Conservation (phyloP, 1,284 basidiomycete genomes). For the Trametes versicolor region DNA sequence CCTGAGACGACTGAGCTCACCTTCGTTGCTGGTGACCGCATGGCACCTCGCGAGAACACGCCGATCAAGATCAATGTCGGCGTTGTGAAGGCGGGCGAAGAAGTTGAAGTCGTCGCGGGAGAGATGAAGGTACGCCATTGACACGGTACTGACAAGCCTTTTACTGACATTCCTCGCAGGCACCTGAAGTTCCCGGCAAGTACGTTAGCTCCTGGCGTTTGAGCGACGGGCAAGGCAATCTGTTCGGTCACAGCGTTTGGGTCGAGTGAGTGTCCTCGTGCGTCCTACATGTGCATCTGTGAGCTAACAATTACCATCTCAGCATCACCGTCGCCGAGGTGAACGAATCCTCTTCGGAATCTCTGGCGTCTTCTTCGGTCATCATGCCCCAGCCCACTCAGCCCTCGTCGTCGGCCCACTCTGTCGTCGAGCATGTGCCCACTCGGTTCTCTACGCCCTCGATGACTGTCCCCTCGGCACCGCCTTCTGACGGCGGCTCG, state of each 20-base stretch:
- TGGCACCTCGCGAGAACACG: constrained; percentile 46
- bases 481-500: constrained; percentile 55
- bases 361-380: constrained; percentile 72
- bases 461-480: constrained; percentile 48
- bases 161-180: constrained; percentile 48
- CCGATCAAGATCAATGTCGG: constrained; percentile 58
- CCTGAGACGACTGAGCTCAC: constrained; percentile 70
- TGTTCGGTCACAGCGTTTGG: constrained; percentile 82
- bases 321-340: constrained; percentile 73
- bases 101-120: constrained; percentile 73
- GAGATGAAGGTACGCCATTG: constrained; percentile 67
- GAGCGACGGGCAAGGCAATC: constrained; percentile 61
- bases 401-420: constrained; percentile 24
- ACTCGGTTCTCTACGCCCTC: constrained; percentile 37
- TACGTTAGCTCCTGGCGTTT: constrained; percentile 83
- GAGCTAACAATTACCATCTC: not conserved
- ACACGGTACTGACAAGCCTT: not conserved
- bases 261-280: constrained; percentile 62
- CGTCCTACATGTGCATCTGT: too few species aligned
- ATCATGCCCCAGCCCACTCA: constrained; percentile 66
- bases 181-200: constrained; percentile 76
- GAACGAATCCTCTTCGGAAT: constrained; percentile 51
- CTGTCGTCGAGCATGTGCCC: constrained; percentile 37
- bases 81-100: constrained; percentile 59
- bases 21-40: constrained; percentile 73